Conservation (phyloP, 2,329 filamentous ascomycete species). For the Fusarium sp. region DNA sequence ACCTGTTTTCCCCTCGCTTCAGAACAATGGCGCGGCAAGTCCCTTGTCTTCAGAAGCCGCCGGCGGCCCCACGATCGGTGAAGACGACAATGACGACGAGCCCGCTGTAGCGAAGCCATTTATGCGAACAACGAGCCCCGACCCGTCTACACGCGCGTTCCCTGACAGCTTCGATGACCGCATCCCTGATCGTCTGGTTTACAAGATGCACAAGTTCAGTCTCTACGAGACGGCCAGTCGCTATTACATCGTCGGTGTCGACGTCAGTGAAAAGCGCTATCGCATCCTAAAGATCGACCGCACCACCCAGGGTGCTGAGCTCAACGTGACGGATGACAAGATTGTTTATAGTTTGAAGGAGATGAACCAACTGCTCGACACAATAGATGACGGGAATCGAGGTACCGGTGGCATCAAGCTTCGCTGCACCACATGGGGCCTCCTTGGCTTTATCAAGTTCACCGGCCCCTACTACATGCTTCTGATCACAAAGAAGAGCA, state of each 20-base stretch:
- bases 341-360: slow-evolving; percentile 92
- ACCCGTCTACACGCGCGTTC: slow-evolving; percentile 46
- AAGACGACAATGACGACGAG: slow-evolving; percentile 67
- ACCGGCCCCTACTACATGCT: slow-evolving; percentile 98
- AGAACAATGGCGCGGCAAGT: slow-evolving; percentile 47
- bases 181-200: slow-evolving; percentile 51
- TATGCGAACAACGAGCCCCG: slow-evolving; percentile 62
- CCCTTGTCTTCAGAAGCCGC: slow-evolving; percentile 38
- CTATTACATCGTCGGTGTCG: slow-evolving; percentile 93
- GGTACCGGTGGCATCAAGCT: slow-evolving; percentile 88
- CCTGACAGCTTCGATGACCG: slow-evolving; percentile 46
- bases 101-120: slow-evolving; percentile 66
- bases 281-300: slow-evolving; percentile 95
- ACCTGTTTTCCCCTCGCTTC: slow-evolving; percentile 48
- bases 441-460: slow-evolving; percentile 94
- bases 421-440: slow-evolving; percentile 89
- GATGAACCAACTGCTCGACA: slow-evolving; percentile 91
- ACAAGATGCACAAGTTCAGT: slow-evolving; percentile 95
- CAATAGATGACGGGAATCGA: slow-evolving; percentile 95
- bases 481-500: slow-evolving; percentile 92
- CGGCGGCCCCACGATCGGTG: slow-evolving; percentile 39
- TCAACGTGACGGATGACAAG: slow-evolving; percentile 91
- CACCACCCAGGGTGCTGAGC: slow-evolving; percentile 76
- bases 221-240: slow-evolving; percentile 93
- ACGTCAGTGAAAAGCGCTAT: slow-evolving; percentile 87